phyloP scores from a whole-genome alignment of 2,329 filamentous ascomycete species.

The Penicillium sp. region DNA sequence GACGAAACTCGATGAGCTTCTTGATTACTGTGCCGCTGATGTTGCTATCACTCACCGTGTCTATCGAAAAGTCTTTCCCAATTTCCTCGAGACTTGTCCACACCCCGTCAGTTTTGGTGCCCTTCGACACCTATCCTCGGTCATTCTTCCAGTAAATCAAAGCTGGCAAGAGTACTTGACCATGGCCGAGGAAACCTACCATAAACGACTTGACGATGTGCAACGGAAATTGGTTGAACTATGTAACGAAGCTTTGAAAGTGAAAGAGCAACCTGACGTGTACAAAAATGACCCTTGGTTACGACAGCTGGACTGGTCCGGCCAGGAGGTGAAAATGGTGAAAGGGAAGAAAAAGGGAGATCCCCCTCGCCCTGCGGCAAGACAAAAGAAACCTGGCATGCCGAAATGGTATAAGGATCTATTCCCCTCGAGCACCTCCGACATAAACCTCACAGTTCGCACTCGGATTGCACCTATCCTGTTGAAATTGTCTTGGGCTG shows the following conservation, averaged over 20 bases:
- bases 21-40: slow-evolving; percentile 94
- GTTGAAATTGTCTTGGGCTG: slow-evolving; percentile 82
- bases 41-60: slow-evolving; percentile 89
- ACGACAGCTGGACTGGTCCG: slow-evolving; percentile 90
- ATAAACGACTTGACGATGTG: slow-evolving; percentile 72
- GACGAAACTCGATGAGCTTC: slow-evolving; percentile 71
- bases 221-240: slow-evolving; percentile 70
- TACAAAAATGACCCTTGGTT: slow-evolving; percentile 87
- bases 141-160: slow-evolving; percentile 85
- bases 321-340: slow-evolving; percentile 84
- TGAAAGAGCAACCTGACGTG: slow-evolving; percentile 66
- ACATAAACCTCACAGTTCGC: slow-evolving; percentile 76
- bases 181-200: slow-evolving; percentile 82
- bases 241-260: slow-evolving; percentile 71
- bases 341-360: slow-evolving; percentile 88
- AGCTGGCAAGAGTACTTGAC: slow-evolving; percentile 83
- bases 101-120: slow-evolving; percentile 97
- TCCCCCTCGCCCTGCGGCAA: slow-evolving; percentile 69
- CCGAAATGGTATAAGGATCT: slow-evolving; percentile 95
- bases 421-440: slow-evolving; percentile 64
- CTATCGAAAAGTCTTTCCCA: slow-evolving; percentile 90
- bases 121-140: slow-evolving; percentile 84
- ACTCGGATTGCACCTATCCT: slow-evolving; percentile 84
- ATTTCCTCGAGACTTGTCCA: slow-evolving; percentile 84
- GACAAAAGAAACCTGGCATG: slow-evolving; percentile 93